Conservation (phyloP, 73 alveolate species). For the Symbiodinium natans region DNA sequence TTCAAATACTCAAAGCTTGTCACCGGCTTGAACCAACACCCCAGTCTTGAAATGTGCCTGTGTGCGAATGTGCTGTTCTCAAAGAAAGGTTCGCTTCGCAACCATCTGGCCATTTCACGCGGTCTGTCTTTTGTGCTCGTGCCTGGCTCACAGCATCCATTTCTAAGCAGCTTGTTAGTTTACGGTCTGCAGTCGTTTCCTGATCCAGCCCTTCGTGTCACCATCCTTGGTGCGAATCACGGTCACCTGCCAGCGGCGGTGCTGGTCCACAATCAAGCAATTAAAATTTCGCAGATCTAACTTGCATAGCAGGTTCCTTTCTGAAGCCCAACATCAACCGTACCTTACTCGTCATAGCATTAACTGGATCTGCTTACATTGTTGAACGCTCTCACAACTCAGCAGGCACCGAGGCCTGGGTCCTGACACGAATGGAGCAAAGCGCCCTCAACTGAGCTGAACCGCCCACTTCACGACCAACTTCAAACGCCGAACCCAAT, state of each 20-base stretch:
- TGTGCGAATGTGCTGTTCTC: too few species aligned
- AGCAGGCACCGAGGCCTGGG: too few species aligned
- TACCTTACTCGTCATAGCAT: too few species aligned
- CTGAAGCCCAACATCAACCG: too few species aligned
- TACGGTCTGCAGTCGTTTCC: not conserved
- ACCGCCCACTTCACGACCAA: too few species aligned
- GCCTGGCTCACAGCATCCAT: too few species aligned
- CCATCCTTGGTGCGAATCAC: constrained; percentile 32
- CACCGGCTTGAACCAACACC: not conserved
- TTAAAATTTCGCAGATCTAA: not conserved
- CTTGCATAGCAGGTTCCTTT: not conserved
- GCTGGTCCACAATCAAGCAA: not conserved
- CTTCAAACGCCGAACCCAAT: not conserved
- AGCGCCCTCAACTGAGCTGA: not conserved
- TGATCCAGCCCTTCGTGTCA: constrained; percentile 39
- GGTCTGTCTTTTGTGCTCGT: not conserved
- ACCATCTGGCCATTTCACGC: not conserved
- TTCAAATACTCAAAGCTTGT: too few species aligned
- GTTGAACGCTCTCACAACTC: too few species aligned
- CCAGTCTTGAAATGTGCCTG: not conserved
- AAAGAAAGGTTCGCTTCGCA: not conserved
- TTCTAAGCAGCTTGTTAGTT: too few species aligned
- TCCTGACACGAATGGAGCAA: too few species aligned
- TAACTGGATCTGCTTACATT: too few species aligned
- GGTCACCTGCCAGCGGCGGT: not conserved